A percentile compares a stretch with the other conserved stretches of the same genome.
Evolutionary conservation across 345 rosid genomes (phyloP).

Genomic region (Streptanthus diversifolius): DNA sequence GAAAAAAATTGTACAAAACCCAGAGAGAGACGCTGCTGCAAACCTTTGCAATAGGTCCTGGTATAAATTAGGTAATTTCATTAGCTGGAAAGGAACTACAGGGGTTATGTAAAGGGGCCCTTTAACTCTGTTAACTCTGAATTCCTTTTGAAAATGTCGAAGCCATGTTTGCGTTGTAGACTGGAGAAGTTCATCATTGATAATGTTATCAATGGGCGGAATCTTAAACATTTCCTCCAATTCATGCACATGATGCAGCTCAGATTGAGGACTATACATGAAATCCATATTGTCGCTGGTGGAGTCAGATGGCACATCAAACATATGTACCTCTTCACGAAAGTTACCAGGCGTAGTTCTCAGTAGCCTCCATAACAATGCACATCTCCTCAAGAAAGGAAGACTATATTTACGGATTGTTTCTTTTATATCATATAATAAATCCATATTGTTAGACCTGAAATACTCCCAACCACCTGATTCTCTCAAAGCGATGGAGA

Average conservation of each 20-base stretch:
- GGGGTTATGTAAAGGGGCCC: constrained; percentile 49
- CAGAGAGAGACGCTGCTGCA: constrained; percentile 23
- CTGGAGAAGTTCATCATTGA: constrained; percentile 49
- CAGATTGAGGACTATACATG: constrained; percentile 34
- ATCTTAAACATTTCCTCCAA: constrained; percentile 76
- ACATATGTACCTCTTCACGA: constrained; percentile 37
- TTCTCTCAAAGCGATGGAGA: constrained; percentile 48
- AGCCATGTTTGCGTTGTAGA: constrained; percentile 59
- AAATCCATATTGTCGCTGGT: constrained; percentile 36
- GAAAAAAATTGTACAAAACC: background rate
- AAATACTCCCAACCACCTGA: constrained; percentile 49
- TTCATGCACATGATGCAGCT: constrained; percentile 57
- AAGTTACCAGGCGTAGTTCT: constrained; percentile 53
- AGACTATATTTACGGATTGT: constrained; percentile 59
- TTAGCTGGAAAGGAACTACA: constrained; percentile 74
- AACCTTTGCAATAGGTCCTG: constrained; percentile 86
- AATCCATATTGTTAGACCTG: constrained; percentile 46
- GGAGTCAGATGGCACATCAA: constrained; percentile 35
- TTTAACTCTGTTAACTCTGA: constrained; percentile 32
- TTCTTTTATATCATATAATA: constrained; percentile 45
- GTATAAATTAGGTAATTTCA: constrained; percentile 75
- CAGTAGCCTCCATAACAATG: constrained; percentile 77
- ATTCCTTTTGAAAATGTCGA: constrained; percentile 53
- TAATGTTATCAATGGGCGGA: constrained; percentile 54
- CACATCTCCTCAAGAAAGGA: constrained; percentile 93